Base-by-base conservation (phyloP, 2,329 filamentous ascomycete species). In the Grosmannia clavigera region DNA sequence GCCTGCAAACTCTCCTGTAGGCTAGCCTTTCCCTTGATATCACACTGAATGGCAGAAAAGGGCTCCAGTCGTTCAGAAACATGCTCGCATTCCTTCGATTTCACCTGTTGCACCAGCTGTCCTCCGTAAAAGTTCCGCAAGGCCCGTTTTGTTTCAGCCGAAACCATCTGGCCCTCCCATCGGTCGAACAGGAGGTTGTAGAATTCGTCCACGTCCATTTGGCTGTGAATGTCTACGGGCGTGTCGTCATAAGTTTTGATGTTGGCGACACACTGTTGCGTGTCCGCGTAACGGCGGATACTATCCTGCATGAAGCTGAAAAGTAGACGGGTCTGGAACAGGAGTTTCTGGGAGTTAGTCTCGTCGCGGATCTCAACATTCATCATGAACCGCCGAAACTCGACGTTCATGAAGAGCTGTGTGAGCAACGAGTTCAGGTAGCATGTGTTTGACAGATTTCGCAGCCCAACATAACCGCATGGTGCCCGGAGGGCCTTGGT, bases 161-260 rank as follows among this genome's bases (percentile, higher is more conserved):
- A 80, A 22, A 81, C 72, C 64, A 97, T 83, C 67, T 96, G 90
- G 10, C 83, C 82, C 69, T 99, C 95, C 82, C 91, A 91, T 31
- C 91, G 83, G 70, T 95, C 91, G 67, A 97, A 94, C 0, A 99
- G 80, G 5, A 96, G 80, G 67, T 94, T 96, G 75, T 95, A 97
- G 70, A 97, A 99, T 70, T 96, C 92, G 66, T 97, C 94, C 5
- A 96, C 94, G 69, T 99, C 94, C 90, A 99, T 97, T 71, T 99
- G 94, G 61, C 88, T 84, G 60, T 86, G 84, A 31, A 95, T 86
- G 70, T 97, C 91, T 64, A 99, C 95, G 19, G 82, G 79, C 2
- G 84, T 81, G 61, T 91, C 88, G 43, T 95, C 90, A 61, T 92
- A 92, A 0, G 87, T 92, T 66, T 84, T 86, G 67, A 97, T 90